phyloP scores from a whole-genome alignment of 179 eudicot genomes.

The Beta corolliflora region DNA sequence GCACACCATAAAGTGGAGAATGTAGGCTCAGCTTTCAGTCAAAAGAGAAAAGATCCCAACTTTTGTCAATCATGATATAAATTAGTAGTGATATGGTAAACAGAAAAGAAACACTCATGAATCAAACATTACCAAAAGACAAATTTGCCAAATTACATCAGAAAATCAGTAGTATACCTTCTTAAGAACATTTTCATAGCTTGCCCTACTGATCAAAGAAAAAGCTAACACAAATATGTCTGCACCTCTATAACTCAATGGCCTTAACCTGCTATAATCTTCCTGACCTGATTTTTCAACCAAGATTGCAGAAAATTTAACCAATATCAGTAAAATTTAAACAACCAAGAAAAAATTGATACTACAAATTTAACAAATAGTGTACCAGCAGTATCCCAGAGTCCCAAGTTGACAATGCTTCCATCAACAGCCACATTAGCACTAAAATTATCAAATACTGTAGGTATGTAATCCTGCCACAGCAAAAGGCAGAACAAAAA shows the following conservation, averaged over 20 bases:
- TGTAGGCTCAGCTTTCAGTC: slow-evolving; percentile 15
- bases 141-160: slow-evolving; percentile 13
- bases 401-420: slow-evolving; percentile 90
- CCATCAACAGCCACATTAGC: slow-evolving; percentile 99
- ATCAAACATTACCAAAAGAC: neutral
- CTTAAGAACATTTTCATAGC: slow-evolving; percentile 98
- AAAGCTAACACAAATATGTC: slow-evolving; percentile 95
- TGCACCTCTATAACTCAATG: slow-evolving; percentile 97
- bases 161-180: slow-evolving; percentile 50
- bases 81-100: neutral
- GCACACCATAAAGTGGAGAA: slow-evolving; percentile 6
- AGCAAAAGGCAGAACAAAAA: neutral
- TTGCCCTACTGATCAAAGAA: slow-evolving; percentile 90
- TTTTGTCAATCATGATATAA: neutral
- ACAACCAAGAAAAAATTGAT: neutral
- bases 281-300: slow-evolving; percentile 67
- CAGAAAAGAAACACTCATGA: neutral
- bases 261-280: slow-evolving; percentile 97
- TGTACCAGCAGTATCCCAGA: slow-evolving; percentile 99
- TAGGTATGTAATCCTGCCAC: slow-evolving; percentile 92
- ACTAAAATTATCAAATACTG: slow-evolving; percentile 99
- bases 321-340: neutral
- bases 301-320: neutral
- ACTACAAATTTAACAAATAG: neutral
- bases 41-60: slow-evolving; percentile 7